Base-by-base conservation (phyloP, 1,284 basidiomycete genomes). In the Earliella scabrosa region DNA sequence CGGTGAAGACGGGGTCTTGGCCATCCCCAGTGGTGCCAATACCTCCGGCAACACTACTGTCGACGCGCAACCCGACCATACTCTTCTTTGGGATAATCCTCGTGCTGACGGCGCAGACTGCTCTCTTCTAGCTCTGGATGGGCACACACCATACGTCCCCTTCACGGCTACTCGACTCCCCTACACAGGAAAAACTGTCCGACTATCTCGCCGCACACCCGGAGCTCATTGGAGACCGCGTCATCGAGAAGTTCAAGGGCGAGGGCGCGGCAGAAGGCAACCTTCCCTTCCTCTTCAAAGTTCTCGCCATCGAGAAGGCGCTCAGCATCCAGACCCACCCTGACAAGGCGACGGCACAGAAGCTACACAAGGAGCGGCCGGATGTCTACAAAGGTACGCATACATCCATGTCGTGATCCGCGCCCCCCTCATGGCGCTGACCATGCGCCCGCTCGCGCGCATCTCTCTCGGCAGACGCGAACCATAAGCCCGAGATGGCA, bases 401-500 rank as follows among this genome's bases (percentile, higher is more conserved):
- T 34, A 14, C 31, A 23, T 13, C 13, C 20, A 26, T 6, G 9
- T 13, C 45, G 35, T 34, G 32, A 5, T 48, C 23, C n/a, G 20
- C 24, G 21, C 44, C 13, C 34, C 26, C 41, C 32, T 14, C 44
- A 35, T 66, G n/a, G n/a, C n/a, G n/a, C n/a, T n/a, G n/a, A n/a
- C n/a, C n/a, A n/a, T n/a, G n/a, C n/a, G n/a, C n/a, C n/a, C n/a
- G n/a, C n/a, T n/a, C n/a, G n/a, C n/a, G n/a, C n/a, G n/a, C n/a
- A n/a, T n/a, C n/a, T n/a, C n/a, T n/a, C n/a, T n/a, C n/a, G n/a
- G n/a, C n/a, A 93, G 94, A 98, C 73, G 82, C 87, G 13, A 97
- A 97, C 68, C 95, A 97, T 69, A 98, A 98, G 75, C 97, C 97
- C 3, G 97, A 99, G 73, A 97, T 99, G 94, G 95, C 96, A 11